Evolutionary conservation across 2,329 filamentous ascomycete species (phyloP).

Genomic region (Chrysoporthe deuterocubensis): DNA sequence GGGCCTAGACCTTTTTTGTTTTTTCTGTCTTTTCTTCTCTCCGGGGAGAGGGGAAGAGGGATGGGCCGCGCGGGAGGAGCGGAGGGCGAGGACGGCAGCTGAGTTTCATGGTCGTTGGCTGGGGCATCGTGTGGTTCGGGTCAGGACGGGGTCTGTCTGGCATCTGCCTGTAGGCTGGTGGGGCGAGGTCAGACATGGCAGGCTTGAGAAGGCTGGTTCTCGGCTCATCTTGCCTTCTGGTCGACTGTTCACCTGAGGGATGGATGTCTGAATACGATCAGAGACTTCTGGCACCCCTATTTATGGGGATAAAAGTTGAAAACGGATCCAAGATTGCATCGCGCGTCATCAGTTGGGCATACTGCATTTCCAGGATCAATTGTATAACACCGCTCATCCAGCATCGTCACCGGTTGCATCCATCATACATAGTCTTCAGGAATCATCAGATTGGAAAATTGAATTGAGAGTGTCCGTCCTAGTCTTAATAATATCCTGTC

Average conservation of each 20-base stretch:
- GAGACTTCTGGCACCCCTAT: not conserved
- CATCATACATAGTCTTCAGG: not conserved
- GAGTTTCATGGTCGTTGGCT: not conserved
- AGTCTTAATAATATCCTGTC: not conserved
- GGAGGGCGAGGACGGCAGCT: not conserved
- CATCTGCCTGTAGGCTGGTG: not conserved
- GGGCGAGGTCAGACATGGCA: not conserved
- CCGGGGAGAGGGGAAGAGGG: not conserved
- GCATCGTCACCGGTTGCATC: not conserved
- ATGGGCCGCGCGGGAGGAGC: too few relatives aligned
- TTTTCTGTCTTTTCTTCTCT: not conserved
- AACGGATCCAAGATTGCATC: constrained; percentile 9
- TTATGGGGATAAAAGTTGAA: not conserved
- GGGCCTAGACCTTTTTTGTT: not conserved
- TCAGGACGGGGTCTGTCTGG: not conserved
- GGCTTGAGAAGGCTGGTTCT: not conserved
- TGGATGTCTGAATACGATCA: not conserved
- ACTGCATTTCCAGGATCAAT: not conserved
- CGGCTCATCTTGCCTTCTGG: not conserved
- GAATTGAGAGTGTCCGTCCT: constrained; percentile 22
- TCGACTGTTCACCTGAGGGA: not conserved
- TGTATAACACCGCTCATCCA: not conserved
- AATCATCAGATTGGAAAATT: constrained; percentile 10
- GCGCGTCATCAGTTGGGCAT: not conserved
- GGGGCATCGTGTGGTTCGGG: not conserved